Evolutionary conservation across 768 basidiomycete species (phyloP), one percentile per base, ranked within the genome.

Genomic region (Termitomyces sp.): DNA sequence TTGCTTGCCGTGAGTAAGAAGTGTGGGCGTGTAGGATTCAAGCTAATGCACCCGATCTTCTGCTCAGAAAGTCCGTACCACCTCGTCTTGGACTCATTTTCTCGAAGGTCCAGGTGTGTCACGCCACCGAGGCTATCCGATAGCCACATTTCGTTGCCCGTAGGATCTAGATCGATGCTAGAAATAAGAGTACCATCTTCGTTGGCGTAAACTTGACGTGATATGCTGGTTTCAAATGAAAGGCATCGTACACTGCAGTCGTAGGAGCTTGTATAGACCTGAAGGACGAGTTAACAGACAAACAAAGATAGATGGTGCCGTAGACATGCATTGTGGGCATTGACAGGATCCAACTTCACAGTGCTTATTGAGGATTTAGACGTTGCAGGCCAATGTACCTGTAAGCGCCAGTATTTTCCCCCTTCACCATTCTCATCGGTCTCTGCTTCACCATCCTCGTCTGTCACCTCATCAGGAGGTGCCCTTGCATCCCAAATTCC

Each of bases 401-500:
- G 92, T 52, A 94, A 71, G 10, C 85, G 82, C 87, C 88, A 93
- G 66, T 87, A 87, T 70, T 82, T 87, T 4, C 92, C 92, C n/a
- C 81, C 80, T 69, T 87, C 86, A 35, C 69, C 66, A 40, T 82
- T 79, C 23, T 67, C 69, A 12, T 74, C 55, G 7, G 71, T 64
- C 33, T 68, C 58, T 26, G 76, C 73, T 51, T 84, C 81, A 0
- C 71, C 84, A 58, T 90, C 89, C 47, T 88, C 89, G 55, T 89
- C 88, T 3, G 75, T 76, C 1, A 75, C 76, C 64, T 91, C 89
- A 33, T 89, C 88, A 23, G 72, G 64, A 9, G 84, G 74, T 2
- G 92, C 90, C 61, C 82, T 82, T 10, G 92, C 87, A 71, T 94
- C 92, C 92, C 92, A 94, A 38, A 94, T 86, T 3, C 91, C 92